Conservation (phyloP, 306 rosid genomes). For the Dryas drummondii region DNA sequence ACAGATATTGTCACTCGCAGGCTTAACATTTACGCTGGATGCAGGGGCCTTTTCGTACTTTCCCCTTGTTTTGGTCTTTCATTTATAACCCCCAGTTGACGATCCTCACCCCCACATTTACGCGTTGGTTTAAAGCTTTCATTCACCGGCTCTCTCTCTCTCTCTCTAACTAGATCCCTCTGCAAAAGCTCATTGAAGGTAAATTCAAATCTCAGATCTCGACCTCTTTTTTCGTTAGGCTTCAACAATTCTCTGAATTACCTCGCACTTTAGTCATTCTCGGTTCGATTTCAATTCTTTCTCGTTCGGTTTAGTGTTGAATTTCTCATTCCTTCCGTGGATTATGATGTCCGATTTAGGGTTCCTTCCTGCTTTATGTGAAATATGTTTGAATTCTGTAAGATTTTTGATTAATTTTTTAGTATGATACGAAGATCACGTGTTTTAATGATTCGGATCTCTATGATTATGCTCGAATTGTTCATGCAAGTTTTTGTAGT, state of each 20-base stretch:
- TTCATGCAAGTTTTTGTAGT: constrained; percentile 14
- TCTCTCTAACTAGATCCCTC: constrained; percentile 41
- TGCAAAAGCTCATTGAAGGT: constrained; percentile 51
- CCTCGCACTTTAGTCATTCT: constrained; percentile 3
- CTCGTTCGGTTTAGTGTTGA: neutral
- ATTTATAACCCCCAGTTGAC: constrained; percentile 31
- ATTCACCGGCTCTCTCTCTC: neutral
- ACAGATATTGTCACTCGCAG: neutral
- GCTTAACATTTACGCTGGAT: constrained; percentile 5
- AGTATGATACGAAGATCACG: constrained; percentile 29
- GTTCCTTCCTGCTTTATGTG: constrained; percentile 4
- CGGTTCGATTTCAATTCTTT: constrained; percentile 9
- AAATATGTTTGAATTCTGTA: constrained; percentile 1
- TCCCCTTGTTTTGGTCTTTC: neutral
- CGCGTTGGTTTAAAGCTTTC: constrained; percentile 47
- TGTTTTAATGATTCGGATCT: constrained; percentile 40
- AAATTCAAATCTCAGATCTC: constrained; percentile 36
- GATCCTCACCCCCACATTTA: constrained; percentile 10
- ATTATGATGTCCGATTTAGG: neutral
- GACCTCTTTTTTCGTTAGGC: neutral
- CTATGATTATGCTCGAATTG: constrained; percentile 1
- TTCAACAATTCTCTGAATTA: constrained; percentile 3
- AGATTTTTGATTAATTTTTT: neutral
- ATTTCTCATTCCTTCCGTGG: neutral
- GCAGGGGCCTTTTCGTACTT: neutral